Percentiles rank a stretch among this genome's conserved stretches.
Conservation (phyloP, 345 rosid genomes). For the Sonneratia alba region DNA sequence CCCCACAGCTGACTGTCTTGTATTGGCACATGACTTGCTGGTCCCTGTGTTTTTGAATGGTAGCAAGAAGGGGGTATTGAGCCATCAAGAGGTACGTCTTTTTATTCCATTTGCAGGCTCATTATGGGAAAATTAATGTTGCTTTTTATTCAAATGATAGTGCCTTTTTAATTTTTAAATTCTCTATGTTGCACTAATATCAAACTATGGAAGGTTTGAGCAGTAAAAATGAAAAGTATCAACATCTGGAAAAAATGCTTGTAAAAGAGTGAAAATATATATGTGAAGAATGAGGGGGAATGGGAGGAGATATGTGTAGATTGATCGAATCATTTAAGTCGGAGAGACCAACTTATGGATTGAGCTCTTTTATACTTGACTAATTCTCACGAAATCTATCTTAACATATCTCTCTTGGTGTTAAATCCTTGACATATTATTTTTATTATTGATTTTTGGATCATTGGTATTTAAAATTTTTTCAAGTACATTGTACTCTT, state of each 20-base stretch:
- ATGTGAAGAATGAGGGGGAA: background rate
- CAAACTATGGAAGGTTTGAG: background rate
- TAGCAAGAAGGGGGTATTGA: slow-evolving; percentile 57
- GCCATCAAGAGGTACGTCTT: slow-evolving; percentile 85
- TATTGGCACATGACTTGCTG: slow-evolving; percentile 69
- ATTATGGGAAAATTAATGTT: background rate
- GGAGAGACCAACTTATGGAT: background rate
- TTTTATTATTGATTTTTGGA: no score
- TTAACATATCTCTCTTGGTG: background rate
- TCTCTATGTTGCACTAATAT: no score
- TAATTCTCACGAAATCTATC: background rate
- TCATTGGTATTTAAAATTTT: no score
- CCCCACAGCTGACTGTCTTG: slow-evolving; percentile 91
- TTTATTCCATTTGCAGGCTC: background rate
- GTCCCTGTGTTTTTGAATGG: slow-evolving; percentile 80
- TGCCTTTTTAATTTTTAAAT: no score
- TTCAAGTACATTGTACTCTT: no score
- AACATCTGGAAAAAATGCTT: background rate
- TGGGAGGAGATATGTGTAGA: background rate
- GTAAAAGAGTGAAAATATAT: background rate
- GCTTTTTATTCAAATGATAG: background rate
- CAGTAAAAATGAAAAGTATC: no score
- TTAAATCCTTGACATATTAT: no score
- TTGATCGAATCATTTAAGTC: background rate
- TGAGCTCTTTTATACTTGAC: no score